Evolutionary conservation across 352 stramenopile species (phyloP).

Genomic region (Halophytophthora batemanensis): DNA sequence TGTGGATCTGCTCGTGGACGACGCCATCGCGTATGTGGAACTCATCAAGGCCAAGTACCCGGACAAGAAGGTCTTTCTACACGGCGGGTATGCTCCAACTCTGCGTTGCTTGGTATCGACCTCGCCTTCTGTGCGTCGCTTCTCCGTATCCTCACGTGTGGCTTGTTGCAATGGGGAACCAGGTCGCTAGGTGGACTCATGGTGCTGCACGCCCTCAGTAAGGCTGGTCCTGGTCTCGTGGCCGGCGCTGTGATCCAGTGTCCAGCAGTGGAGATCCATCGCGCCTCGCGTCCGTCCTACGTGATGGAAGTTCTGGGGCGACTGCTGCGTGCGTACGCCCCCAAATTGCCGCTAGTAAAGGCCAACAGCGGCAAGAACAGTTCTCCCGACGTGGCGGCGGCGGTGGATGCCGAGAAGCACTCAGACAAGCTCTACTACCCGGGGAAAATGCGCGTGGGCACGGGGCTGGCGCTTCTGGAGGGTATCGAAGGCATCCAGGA

Average conservation of each 20-base stretch:
- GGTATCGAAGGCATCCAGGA: conserved; percentile 52
- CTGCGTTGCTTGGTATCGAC: background rate
- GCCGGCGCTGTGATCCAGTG: conserved; percentile 72
- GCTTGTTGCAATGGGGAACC: conserved; percentile 7
- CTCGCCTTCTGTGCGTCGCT: background rate
- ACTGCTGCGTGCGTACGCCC: conserved; percentile 48
- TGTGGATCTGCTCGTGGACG: conserved; percentile 53
- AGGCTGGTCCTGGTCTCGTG: conserved; percentile 43
- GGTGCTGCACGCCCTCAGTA: conserved; percentile 53
- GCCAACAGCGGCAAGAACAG: conserved; percentile 63
- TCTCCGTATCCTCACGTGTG: conserved; percentile 8
- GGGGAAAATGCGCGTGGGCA: conserved; percentile 69
- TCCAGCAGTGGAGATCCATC: conserved; percentile 67
- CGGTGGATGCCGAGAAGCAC: conserved; percentile 52
- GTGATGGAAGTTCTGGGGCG: conserved; percentile 47
- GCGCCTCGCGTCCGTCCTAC: conserved; percentile 40
- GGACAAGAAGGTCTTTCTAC: conserved; percentile 63
- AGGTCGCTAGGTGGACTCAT: conserved; percentile 74
- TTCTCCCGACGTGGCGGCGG: conserved; percentile 49
- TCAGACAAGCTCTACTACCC: conserved; percentile 73
- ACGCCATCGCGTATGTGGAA: conserved; percentile 62
- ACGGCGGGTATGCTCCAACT: conserved; percentile 60
- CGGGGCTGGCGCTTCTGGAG: conserved; percentile 64
- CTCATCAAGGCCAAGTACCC: conserved; percentile 60
- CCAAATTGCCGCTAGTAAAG: conserved; percentile 61